Evolutionary conservation across 2,329 filamentous ascomycete genomes (phyloP), one percentile per base, ranked within the genome.

Genomic region (Rhexocercosporidium sp.): DNA sequence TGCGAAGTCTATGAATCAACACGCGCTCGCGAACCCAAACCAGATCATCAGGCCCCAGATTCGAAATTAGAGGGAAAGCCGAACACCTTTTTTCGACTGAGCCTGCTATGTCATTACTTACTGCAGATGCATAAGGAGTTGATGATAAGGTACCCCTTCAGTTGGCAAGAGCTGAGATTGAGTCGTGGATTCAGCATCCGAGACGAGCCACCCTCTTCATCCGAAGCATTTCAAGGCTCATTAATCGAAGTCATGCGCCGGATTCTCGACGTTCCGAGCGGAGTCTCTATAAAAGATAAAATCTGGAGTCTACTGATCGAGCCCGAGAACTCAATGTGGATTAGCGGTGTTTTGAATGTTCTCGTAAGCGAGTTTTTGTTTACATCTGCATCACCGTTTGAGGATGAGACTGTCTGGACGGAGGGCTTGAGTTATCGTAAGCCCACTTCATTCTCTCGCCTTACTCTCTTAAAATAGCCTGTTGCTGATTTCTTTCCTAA

Each of bases 361-460:
- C 61, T 64, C 22, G 20, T 64, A 22, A 57, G 25, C 20, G 25
- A 64, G 5, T 64, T 46, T 18, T 27, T 59, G 12, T 61, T 61
- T 37, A 29, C 44, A n/a, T 59, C 63, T 29, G 56, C 27, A 8
- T 60, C 63, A 34, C 63, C 63, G 31, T 65, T 65, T 34, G 63
- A 65, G n/a, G 63, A 65, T 46, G 20, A 20, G 8, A 20, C 22
- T 29, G n/a, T 44, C 6, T 56, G 47, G 56, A 44, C 12, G 27
- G 31, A 54, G n/a, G 29, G 22, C 6, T 44, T 65, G 7, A 46
- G 37, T 20, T 7, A 29, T 47, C 16, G 63, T 65, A 54, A 65
- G 47, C 27, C 5, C n/a, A 53, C 63, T 60, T 18, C 44, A 34
- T 20, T 20, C 4, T 29, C 16, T 44, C 14, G 12, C 14, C 39